phyloP scores from a whole-genome alignment of 1,284 basidiomycete species.

The Fistulinella staudtii region DNA sequence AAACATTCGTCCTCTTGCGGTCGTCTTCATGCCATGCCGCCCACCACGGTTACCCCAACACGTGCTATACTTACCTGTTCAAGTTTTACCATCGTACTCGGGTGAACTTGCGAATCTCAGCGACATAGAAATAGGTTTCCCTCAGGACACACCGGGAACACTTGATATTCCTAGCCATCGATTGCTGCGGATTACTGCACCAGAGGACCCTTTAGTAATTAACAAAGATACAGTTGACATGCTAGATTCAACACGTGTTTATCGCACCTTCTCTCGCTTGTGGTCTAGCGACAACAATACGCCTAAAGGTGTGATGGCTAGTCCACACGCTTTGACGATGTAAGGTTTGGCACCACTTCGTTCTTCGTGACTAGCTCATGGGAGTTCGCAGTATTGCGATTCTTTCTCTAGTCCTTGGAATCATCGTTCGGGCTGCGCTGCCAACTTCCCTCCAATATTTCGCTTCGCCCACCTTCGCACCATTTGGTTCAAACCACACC shows the following conservation, averaged over 20 bases:
- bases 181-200: slow-evolving; percentile 36
- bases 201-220: slow-evolving; percentile 39
- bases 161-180: slow-evolving; percentile 43
- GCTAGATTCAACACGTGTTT: slow-evolving; percentile 41
- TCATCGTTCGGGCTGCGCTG: slow-evolving; percentile 54
- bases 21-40: slow-evolving; percentile 57
- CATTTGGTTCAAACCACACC: slow-evolving; percentile 18
- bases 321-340: slow-evolving; percentile 60
- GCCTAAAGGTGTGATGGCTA: slow-evolving; percentile 36
- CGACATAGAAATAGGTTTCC: slow-evolving; percentile 34
- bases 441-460: slow-evolving; percentile 36
- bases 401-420: slow-evolving; percentile 63
- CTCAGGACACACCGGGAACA: slow-evolving; percentile 47
- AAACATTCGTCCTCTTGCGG: slow-evolving; percentile 54
- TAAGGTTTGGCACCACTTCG: slow-evolving; percentile 34
- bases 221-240: slow-evolving; percentile 42
- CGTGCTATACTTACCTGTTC: slow-evolving; percentile 57
- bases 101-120: slow-evolving; percentile 31
- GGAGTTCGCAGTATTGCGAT: slow-evolving; percentile 52
- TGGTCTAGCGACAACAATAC: slow-evolving; percentile 37
- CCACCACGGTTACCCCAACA: slow-evolving; percentile 46
- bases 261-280: slow-evolving; percentile 45
- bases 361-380: slow-evolving; percentile 10
- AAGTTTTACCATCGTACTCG: slow-evolving; percentile 36
- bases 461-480: slow-evolving; percentile 16